Evolutionary conservation across 2,329 filamentous ascomycete species (phyloP).

Genomic region (Dothideomycetidae sp.): DNA sequence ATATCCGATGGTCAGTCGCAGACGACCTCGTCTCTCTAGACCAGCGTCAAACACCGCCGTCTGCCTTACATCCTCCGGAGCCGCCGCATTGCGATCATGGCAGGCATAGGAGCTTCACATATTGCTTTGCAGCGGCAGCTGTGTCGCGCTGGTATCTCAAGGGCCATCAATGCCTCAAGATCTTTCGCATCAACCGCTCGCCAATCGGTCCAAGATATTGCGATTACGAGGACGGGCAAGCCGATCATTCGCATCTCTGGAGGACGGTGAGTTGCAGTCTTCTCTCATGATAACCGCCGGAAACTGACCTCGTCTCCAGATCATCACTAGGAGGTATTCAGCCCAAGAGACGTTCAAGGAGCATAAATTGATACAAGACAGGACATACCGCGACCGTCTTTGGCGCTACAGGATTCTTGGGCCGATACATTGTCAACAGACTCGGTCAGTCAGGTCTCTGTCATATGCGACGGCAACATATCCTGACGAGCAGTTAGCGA

Average conservation of each 20-base stretch:
- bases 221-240: conserved; percentile 91
- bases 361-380: conserved; percentile 29
- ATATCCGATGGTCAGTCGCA: not conserved
- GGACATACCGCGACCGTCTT: conserved; percentile 96
- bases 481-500: conserved; percentile 42
- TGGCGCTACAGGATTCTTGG: conserved; percentile 88
- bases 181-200: conserved; percentile 23
- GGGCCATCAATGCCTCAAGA: conserved; percentile 15
- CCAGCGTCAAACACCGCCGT: no score
- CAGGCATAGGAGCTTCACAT: conserved; percentile 18
- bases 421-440: conserved; percentile 93
- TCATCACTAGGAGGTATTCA: conserved; percentile 69
- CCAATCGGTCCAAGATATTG: conserved; percentile 58
- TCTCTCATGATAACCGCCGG: not conserved
- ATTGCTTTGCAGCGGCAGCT: conserved; percentile 23
- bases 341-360: conserved; percentile 11
- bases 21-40: no score
- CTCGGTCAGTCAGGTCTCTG: conserved; percentile 44
- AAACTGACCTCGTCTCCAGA: conserved; percentile 31
- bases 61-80: no score
- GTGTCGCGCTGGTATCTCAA: conserved; percentile 17
- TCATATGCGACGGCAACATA: not conserved
- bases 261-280: conserved; percentile 50
- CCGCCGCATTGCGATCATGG: conserved; percentile 14
- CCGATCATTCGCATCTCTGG: conserved; percentile 79